Evolutionary conservation across 176 grass and related monocot species (phyloP), one percentile per base, ranked within the genome.

Genomic region (Carex kokanica): DNA sequence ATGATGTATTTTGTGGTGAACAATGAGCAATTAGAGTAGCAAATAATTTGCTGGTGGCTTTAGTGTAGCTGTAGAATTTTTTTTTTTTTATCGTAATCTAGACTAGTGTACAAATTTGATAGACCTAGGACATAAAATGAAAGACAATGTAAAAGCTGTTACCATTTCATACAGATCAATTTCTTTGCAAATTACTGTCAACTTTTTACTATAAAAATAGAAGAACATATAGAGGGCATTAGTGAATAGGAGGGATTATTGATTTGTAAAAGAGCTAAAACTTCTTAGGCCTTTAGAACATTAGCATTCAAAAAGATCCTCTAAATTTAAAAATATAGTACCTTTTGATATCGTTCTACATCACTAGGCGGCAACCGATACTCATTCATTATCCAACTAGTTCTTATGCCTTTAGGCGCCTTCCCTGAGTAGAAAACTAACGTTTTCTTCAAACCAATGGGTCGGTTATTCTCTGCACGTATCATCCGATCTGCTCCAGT

Each of bases 311-410:
- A 24, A 77, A 11, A 77, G 24, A 77, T 31, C 21, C 14, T 27
- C 16, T n/a, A 56, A 27, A 25, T 51, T 32, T 51, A 82, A 56
- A 69, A 23, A 78, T 23, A 25, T 83, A 2, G 2, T 88, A 99
- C 97, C 93, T 94, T 99, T 80, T 89, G 80, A 89, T 92, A 88
- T 1, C 88, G 93, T 80, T 96, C 85, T 13, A 88, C 78, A 54
- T 99, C 78, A 15, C 65, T 81, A 1, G 82, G 88, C 16, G 89
- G 93, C 45, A 99, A 81, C 10, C 97, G 97, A 70, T 96, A 99
- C 87, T 99, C 97, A 87, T 99, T 99, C 97, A 99, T 99, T 75
- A 99, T 99, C 97, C 97, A 99, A 87, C 88, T 92, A 60, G 83
- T 89, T 74, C 97, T 83, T 49, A 92, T 70, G 66, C 97, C 97